These are phyloP conservation scores for Pseudogymnoascus sp. DNA, from an alignment of 2,329 filamentous ascomycete genomes.

Conservation along the genomic window DNA sequence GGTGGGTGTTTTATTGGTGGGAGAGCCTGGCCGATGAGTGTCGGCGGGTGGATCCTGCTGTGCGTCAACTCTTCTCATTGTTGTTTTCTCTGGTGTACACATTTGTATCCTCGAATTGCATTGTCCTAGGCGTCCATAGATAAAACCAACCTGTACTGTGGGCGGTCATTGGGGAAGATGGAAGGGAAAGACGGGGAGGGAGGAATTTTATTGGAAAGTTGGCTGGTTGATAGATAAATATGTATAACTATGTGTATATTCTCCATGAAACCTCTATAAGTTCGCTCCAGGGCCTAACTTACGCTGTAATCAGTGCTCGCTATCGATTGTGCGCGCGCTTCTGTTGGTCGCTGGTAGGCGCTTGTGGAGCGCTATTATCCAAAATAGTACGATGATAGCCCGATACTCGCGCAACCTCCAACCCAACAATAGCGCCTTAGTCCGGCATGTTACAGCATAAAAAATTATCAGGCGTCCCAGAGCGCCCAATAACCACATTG, in stretches of 20 bases:
- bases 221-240: constrained; percentile 3
- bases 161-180: background rate
- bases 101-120: constrained; percentile 6
- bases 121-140: constrained; percentile 4
- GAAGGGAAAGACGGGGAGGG: background rate
- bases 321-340: too few relatives aligned
- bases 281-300: background rate
- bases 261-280: background rate
- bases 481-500: too few relatives aligned
- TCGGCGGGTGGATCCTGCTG: background rate
- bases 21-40: background rate
- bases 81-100: constrained; percentile 4
- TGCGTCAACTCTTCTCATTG: constrained; percentile 8
- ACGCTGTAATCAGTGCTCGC: background rate
- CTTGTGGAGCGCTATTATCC: too few relatives aligned
- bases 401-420: too few relatives aligned
- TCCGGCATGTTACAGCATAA: too few relatives aligned
- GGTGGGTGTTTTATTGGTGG: background rate
- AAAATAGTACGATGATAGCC: too few relatives aligned
- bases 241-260: constrained; percentile 7
- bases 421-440: too few relatives aligned
- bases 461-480: too few relatives aligned
- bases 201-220: background rate
- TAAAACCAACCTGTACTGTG: constrained; percentile 4
- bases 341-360: too few relatives aligned